These are phyloP conservation scores for Rhodotorula sp. DNA, from an alignment of 1,284 basidiomycete species.

Conservation along the genomic window DNA sequence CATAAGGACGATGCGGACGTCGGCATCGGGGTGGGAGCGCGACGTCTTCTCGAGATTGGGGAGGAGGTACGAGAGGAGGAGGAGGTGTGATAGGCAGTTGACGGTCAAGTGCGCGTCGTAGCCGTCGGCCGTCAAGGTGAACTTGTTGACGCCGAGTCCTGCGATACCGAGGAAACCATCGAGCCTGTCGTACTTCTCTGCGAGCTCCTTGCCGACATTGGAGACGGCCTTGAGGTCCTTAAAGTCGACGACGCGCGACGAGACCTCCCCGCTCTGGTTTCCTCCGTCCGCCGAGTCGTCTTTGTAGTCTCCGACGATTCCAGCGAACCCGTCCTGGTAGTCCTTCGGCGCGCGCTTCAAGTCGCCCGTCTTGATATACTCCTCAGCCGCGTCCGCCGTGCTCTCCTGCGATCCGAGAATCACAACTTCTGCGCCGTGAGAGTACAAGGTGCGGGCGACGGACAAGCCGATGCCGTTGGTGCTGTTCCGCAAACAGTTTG, in stretches of 20 bases:
- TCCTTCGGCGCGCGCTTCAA: slow-evolving; percentile 26
- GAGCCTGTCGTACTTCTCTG: slow-evolving; percentile 19
- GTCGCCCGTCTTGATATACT: slow-evolving; percentile 40
- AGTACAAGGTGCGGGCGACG: slow-evolving; percentile 32
- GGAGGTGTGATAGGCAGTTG: slow-evolving; percentile 36
- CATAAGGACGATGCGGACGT: slow-evolving; percentile 34
- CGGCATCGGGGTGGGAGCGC: slow-evolving; percentile 9
- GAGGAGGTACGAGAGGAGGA: slow-evolving; percentile 37
- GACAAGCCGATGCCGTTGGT: slow-evolving; percentile 40
- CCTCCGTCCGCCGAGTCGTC: slow-evolving; percentile 17
- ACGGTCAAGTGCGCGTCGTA: slow-evolving; percentile 39
- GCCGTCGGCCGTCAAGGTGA: slow-evolving; percentile 36
- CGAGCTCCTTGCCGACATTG: slow-evolving; percentile 28
- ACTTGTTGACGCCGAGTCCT: slow-evolving; percentile 40
- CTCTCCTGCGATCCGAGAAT: slow-evolving; percentile 24
- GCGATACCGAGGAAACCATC: slow-evolving; percentile 33
- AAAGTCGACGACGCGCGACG: slow-evolving; percentile 21
- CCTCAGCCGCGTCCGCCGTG: slow-evolving; percentile 17
- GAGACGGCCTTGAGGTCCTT: slow-evolving; percentile 34
- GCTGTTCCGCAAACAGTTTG: not conserved
- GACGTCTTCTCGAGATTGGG: slow-evolving; percentile 35
- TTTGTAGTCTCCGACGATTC: not conserved
- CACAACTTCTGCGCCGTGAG: slow-evolving; percentile 25
- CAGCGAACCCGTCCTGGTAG: slow-evolving; percentile 32
- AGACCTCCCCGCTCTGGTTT: slow-evolving; percentile 17